Evolutionary conservation across 768 basidiomycete genomes (phyloP).

Genomic region (Boletus vermiculosoides): DNA sequence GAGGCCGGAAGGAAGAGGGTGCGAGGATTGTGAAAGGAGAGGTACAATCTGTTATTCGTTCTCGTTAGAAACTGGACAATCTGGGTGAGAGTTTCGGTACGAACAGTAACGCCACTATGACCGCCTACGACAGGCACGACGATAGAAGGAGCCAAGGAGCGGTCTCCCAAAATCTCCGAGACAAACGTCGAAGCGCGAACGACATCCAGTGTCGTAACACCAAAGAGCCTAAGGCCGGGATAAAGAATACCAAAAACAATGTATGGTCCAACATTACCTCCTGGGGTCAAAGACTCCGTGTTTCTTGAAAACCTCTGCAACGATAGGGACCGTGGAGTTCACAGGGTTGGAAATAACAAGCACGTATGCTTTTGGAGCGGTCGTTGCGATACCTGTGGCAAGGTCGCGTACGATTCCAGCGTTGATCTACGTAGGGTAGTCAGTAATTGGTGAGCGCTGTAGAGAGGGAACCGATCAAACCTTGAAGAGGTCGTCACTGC

Average conservation of each 20-base stretch:
- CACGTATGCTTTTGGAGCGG: constrained; percentile 86
- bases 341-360: constrained; percentile 99
- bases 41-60: constrained; percentile 69
- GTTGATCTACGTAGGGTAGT: constrained; percentile 68
- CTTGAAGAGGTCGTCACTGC: constrained; percentile 94
- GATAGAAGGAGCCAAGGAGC: constrained; percentile 57
- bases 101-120: constrained; percentile 86
- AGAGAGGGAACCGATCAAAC: constrained; percentile 38
- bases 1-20: constrained; percentile 63
- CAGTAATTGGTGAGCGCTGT: background rate
- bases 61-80: constrained; percentile 7
- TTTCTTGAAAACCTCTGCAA: constrained; percentile 93
- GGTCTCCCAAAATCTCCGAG: constrained; percentile 69
- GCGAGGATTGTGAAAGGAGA: constrained; percentile 86
- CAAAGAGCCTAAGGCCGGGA: constrained; percentile 67
- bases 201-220: constrained; percentile 97
- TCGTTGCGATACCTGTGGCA: constrained; percentile 82
- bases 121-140: constrained; percentile 92
- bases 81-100: constrained; percentile 20
- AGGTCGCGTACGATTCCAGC: constrained; percentile 95
- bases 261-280: constrained; percentile 47
- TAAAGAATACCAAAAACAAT: background rate
- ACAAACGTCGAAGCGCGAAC: constrained; percentile 98
- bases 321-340: constrained; percentile 98
- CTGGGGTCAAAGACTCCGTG: constrained; percentile 89